Evolutionary conservation across 768 basidiomycete species (phyloP).

Genomic region (Boletus reticulatus): DNA sequence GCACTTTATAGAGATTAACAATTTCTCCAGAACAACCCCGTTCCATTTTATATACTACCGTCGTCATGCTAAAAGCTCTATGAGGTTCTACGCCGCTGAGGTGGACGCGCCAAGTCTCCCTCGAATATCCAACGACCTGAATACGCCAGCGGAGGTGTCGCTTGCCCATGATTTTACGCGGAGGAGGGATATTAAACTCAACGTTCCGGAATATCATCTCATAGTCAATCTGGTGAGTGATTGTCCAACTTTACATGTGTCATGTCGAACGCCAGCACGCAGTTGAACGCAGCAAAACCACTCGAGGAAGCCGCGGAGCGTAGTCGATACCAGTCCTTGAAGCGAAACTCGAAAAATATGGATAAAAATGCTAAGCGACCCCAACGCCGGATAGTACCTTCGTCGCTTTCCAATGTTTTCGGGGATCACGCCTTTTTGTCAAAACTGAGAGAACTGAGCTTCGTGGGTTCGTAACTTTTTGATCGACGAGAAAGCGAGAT

Average conservation of each 20-base stretch:
- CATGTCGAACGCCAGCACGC: neutral
- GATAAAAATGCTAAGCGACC: slow-evolving; percentile 9
- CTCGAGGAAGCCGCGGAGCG: slow-evolving; percentile 29
- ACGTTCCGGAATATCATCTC: slow-evolving; percentile 21
- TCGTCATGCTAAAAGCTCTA: slow-evolving; percentile 49
- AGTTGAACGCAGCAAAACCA: slow-evolving; percentile 47
- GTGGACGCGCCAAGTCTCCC: slow-evolving; percentile 28
- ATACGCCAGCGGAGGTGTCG: slow-evolving; percentile 27
- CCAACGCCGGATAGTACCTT: neutral
- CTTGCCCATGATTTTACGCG: slow-evolving; percentile 41
- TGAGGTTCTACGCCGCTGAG: slow-evolving; percentile 65
- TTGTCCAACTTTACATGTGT: neutral
- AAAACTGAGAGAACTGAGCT: slow-evolving; percentile 22
- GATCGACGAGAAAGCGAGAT: neutral
- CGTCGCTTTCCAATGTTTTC: neutral
- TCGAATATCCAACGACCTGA: slow-evolving; percentile 14
- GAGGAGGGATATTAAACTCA: slow-evolving; percentile 3
- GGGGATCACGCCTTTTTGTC: slow-evolving; percentile 1
- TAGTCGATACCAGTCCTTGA: neutral
- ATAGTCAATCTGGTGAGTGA: slow-evolving; percentile 43
- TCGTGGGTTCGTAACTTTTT: slow-evolving; percentile 19
- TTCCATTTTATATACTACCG: slow-evolving; percentile 47
- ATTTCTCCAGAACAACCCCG: slow-evolving; percentile 10
- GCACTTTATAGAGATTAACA: slow-evolving; percentile 7
- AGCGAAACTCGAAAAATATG: neutral